These are phyloP conservation scores for Arctium minus DNA, from an alignment of 129 eudicot species.

Conservation along the genomic window DNA sequence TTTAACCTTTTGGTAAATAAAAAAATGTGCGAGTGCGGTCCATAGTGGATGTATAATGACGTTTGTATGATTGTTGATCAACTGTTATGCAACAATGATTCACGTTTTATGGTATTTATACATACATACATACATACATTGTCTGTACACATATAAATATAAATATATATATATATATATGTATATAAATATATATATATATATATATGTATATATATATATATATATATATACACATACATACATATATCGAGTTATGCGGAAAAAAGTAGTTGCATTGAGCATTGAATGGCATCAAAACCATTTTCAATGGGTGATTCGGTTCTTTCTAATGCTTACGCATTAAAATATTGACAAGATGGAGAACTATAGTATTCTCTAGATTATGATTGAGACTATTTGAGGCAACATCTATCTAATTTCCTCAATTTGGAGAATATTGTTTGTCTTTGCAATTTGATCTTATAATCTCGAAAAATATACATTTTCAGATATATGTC, in stretches of 20 bases:
- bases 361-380: not conserved
- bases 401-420: not conserved
- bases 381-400: not conserved
- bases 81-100: not conserved
- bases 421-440: not conserved
- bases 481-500: not conserved
- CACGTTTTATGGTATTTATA: not conserved
- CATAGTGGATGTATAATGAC: not conserved
- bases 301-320: not conserved
- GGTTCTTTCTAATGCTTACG: not conserved
- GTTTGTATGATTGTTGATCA: not conserved
- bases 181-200: too few relatives aligned
- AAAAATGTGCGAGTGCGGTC: not conserved
- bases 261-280: not conserved
- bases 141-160: not conserved
- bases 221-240: too few relatives aligned
- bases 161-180: too few relatives aligned
- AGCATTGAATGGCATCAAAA: not conserved
- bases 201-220: too few relatives aligned
- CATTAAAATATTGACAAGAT: not conserved
- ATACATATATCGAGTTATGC: not conserved
- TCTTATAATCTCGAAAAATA: not conserved
- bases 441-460: not conserved
- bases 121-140: not conserved
- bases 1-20: not conserved